Conservation (phyloP, 805 yeast species). For the Kockiozyma suomiensis region DNA sequence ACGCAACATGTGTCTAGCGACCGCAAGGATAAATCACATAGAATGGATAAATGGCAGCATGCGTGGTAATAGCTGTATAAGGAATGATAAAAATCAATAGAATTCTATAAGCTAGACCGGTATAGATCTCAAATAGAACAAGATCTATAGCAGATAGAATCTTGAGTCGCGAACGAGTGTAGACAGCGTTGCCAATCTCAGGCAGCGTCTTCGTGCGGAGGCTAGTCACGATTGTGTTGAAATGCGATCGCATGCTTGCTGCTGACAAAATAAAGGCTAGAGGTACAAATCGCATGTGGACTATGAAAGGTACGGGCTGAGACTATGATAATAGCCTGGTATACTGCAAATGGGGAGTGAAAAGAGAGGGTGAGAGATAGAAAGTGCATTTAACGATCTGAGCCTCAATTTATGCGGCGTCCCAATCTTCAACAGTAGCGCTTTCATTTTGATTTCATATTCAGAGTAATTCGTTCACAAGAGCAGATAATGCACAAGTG, state of each 20-base stretch:
- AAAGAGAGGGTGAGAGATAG: neutral
- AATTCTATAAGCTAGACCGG: constrained; percentile 29
- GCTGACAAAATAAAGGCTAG: neutral
- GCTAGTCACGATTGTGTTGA: neutral
- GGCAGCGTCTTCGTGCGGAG: neutral
- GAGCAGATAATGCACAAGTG: too few relatives aligned
- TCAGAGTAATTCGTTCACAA: too few relatives aligned
- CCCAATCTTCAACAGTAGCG: too few relatives aligned
- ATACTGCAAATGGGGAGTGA: neutral
- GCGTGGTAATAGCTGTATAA: constrained; percentile 25
- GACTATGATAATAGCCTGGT: too few relatives aligned
- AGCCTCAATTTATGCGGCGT: too few relatives aligned
- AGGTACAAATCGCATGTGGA: neutral
- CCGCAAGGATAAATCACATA: constrained; percentile 10
- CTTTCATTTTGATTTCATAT: too few relatives aligned
- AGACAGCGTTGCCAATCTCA: neutral
- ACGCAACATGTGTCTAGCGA: neutral
- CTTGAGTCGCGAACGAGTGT: neutral
- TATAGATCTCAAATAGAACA: constrained; percentile 9
- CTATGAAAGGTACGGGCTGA: too few relatives aligned
- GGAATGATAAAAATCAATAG: constrained; percentile 20
- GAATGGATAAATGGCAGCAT: constrained; percentile 22
- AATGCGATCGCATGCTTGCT: neutral
- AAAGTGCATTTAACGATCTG: too few relatives aligned
- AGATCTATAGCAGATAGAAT: neutral